Conservation (phyloP, 164 flowering plant genomes). For the Piper longum region DNA sequence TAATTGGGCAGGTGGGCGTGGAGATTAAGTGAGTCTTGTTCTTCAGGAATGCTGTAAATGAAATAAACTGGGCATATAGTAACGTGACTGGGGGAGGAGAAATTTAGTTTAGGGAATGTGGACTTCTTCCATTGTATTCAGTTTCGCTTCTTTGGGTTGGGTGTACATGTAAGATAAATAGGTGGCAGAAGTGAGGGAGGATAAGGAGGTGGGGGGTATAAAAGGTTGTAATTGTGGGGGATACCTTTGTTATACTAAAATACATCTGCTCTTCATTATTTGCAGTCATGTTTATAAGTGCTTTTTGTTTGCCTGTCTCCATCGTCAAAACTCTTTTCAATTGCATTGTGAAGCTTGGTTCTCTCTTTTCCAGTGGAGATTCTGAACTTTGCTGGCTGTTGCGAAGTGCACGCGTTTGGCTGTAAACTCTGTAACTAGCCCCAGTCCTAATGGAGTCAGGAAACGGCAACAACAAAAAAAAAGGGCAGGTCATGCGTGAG, state of each 20-base stretch:
- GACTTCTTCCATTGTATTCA: not conserved
- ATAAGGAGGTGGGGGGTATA: slow-evolving; percentile 10
- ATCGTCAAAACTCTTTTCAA: not conserved
- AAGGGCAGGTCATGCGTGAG: no score
- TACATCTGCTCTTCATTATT: slow-evolving; percentile 9
- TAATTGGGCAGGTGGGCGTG: slow-evolving; percentile 9
- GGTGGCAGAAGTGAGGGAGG: slow-evolving; percentile 3
- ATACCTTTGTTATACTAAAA: slow-evolving; percentile 4
- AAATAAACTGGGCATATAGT: slow-evolving; percentile 16
- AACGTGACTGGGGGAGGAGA: not conserved
- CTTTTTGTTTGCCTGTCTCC: not conserved
- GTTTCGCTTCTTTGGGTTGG: not conserved
- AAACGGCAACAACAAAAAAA: no score
- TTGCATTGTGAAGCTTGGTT: no score
- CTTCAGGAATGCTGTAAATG: slow-evolving; percentile 20
- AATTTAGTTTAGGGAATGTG: not conserved
- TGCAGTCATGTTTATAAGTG: not conserved
- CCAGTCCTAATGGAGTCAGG: no score
- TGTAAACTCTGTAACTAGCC: no score
- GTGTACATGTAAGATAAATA: slow-evolving; percentile 5
- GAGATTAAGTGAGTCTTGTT: slow-evolving; percentile 5
- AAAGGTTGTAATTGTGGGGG: slow-evolving; percentile 23
- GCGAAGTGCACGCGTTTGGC: no score
- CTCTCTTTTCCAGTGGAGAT: no score
- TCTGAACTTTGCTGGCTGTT: no score